Conservation (phyloP, 495 filamentous ascomycete genomes). For the Penicillium angulare region DNA sequence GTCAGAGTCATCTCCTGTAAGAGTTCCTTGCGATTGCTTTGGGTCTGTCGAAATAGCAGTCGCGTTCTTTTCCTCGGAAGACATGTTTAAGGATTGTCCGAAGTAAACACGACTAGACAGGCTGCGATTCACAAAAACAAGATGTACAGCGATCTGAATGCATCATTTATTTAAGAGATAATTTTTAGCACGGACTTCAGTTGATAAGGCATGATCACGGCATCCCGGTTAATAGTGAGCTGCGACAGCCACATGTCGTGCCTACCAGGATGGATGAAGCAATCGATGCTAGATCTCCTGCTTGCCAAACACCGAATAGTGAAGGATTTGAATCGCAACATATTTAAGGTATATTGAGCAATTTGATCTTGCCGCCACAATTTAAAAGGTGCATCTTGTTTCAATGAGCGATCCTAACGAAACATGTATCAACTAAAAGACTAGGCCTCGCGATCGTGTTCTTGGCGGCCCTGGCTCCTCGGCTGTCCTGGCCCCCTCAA, state of each 20-base stretch:
- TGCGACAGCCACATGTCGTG: conserved; percentile 7
- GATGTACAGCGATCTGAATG: not conserved
- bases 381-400: no score
- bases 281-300: no score
- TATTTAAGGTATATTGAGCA: no score
- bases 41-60: conserved; percentile 1
- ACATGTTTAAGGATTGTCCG: not conserved
- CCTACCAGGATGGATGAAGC: conserved; percentile 3
- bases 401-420: no score
- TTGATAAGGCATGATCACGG: not conserved
- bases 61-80: not conserved
- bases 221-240: not conserved
- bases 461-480: no score
- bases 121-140: not conserved
- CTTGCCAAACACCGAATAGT: no score
- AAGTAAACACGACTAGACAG: not conserved
- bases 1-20: conserved; percentile 9
- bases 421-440: no score
- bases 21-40: not conserved
- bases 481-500: no score
- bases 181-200: not conserved
- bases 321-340: no score
- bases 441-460: no score
- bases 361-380: no score
- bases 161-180: conserved; percentile 1